Percentiles rank a stretch among this genome's conserved stretches.
Conservation (phyloP, 1,284 basidiomycete species). For the Tremellales sp. region DNA sequence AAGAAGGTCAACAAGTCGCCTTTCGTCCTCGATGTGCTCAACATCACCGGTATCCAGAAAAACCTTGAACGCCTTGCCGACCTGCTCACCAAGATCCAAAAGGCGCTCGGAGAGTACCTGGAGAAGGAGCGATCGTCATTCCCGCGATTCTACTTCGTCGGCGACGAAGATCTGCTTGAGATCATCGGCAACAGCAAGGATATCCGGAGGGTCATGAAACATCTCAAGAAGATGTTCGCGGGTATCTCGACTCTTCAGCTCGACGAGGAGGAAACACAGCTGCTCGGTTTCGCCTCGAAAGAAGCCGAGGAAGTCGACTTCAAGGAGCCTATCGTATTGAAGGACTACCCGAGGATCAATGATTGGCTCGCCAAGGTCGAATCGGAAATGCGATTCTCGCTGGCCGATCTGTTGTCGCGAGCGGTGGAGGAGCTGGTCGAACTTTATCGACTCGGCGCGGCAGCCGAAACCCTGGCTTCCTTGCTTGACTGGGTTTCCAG, state of each 20-base stretch:
- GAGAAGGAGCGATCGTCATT: conserved; percentile 96
- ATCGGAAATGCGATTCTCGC: conserved; percentile 86
- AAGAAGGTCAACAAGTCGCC: conserved; percentile 99
- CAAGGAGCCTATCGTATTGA: conserved; percentile 74
- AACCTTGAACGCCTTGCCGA: conserved; percentile 95
- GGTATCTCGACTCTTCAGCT: conserved; percentile 85
- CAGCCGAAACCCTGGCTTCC: conserved; percentile 53
- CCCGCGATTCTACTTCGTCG: conserved; percentile 99
- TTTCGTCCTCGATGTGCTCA: conserved; percentile 93
- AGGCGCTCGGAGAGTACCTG: conserved; percentile 97
- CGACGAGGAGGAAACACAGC: conserved; percentile 78
- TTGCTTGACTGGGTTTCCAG: conserved; percentile 88
- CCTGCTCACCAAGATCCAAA: conserved; percentile 95
- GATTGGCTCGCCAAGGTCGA: conserved; percentile 96
- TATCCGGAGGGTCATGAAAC: conserved; percentile 94
- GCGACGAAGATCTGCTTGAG: conserved; percentile 96
- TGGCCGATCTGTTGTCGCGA: conserved; percentile 55
- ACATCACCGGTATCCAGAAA: conserved; percentile 94
- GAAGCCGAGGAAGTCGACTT: conserved; percentile 93
- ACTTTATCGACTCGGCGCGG: conserved; percentile 63
- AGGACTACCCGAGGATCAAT: conserved; percentile 95
- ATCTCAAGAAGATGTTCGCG: conserved; percentile 99
- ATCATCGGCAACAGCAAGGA: conserved; percentile 99
- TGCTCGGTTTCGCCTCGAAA: conserved; percentile 75
- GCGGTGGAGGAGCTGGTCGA: conserved; percentile 51